Percentiles rank a stretch among this genome's conserved stretches.
Conservation (phyloP, 2,329 filamentous ascomycete species). For the Aphanoascus verrucosus region DNA sequence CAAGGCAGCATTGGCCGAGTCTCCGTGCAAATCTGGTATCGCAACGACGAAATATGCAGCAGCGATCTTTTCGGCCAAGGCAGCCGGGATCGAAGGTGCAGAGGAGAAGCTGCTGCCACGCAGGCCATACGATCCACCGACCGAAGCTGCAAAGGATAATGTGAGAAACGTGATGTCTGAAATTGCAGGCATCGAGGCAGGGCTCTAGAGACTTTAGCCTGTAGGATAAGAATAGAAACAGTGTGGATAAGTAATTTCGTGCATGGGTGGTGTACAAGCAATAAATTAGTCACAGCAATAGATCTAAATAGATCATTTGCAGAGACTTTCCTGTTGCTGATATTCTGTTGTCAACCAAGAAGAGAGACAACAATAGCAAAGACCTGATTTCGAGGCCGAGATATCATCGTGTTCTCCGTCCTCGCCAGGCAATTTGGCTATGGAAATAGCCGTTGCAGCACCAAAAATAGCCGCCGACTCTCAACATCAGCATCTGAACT, state of each 20-base stretch:
- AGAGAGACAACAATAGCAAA: too few relatives aligned
- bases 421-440: neutral
- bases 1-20: constrained; percentile 54
- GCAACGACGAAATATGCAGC: constrained; percentile 59
- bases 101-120: constrained; percentile 49
- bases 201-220: neutral
- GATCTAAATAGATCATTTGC: too few relatives aligned
- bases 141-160: constrained; percentile 36
- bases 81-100: constrained; percentile 50
- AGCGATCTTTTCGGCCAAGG: constrained; percentile 47
- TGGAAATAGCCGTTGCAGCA: neutral
- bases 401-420: too few relatives aligned
- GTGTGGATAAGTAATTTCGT: neutral
- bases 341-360: too few relatives aligned
- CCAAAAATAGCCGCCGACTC: neutral
- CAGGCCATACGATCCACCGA: constrained; percentile 48
- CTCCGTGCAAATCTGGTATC: constrained; percentile 55
- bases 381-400: too few relatives aligned
- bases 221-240: neutral
- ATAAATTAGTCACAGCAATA: neutral
- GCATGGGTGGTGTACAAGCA: neutral
- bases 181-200: constrained; percentile 33
- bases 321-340: too few relatives aligned
- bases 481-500: too few relatives aligned
- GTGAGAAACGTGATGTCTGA: constrained; percentile 34